phyloP scores from a whole-genome alignment of 1,139 yeast genomes.

The Scheffersomyces segobiensis region DNA sequence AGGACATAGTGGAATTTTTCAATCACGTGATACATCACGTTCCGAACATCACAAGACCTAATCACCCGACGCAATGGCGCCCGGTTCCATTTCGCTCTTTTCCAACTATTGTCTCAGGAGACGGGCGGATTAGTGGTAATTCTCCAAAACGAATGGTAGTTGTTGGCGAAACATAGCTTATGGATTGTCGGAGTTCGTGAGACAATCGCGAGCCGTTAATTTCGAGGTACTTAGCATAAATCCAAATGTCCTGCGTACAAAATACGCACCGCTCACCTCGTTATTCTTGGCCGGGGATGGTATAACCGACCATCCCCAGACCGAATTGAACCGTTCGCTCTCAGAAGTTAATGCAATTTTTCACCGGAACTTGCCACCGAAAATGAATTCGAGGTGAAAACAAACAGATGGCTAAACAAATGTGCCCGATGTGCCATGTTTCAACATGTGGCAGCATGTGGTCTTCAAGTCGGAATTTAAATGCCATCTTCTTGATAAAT shows the following conservation, averaged over 20 bases:
- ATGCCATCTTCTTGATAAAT: not conserved
- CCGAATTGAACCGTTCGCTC: not conserved
- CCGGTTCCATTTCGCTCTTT: not conserved
- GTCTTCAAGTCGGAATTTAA: not conserved
- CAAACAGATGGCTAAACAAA: not conserved
- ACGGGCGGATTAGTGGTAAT: not conserved
- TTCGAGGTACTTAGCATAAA: not conserved
- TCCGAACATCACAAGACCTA: not conserved
- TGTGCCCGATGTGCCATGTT: not conserved
- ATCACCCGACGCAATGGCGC: not conserved
- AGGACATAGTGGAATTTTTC: not conserved
- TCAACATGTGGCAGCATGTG: not conserved
- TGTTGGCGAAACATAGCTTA: not conserved
- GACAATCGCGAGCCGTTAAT: not conserved
- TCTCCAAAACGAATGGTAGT: not conserved
- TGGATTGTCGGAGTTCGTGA: not conserved
- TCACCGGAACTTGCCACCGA: not conserved
- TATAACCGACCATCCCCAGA: not conserved
- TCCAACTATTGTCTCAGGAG: not conserved
- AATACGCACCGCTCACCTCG: not conserved
- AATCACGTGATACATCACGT: not conserved
- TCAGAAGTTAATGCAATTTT: not conserved
- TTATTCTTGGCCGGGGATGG: not conserved
- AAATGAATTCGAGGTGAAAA: not conserved
- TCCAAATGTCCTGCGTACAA: not conserved